Base-by-base conservation (phyloP, 179 eudicot species). In the Silene vulgaris region DNA sequence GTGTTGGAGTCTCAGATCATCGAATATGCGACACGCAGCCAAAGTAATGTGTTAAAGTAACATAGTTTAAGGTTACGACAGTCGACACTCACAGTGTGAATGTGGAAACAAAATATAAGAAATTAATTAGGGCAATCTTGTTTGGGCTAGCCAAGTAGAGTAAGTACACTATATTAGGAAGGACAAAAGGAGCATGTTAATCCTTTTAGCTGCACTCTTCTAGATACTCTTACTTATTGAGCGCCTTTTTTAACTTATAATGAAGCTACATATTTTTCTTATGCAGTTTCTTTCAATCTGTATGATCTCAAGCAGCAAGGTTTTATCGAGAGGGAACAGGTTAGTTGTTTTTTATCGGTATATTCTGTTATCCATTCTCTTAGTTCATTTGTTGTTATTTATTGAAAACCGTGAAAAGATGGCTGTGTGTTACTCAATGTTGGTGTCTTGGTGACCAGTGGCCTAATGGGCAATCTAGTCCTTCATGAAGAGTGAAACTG, bases 261-360 rank as follows among this genome's bases (percentile, higher is more conserved):
- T 32, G 63, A 50, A 35, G 57, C 45, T 70, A 40, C 32, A 21
- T 40, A 3, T 64, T 40, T 67, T 65, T 11, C 0, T 68, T 61
- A 70, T 86, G 82, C 91, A 96, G 99, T 96, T 88, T 96, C 97
- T 40, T 95, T 95, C 74, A 90, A 92, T 81, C 81, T 95, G 72
- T 95, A 95, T 77, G 99, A 95, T 87, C 99, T 95, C 82, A 95
- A 95, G 85, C 97, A 95, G 77, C 99, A 95, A 87, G 97, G 99
- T 72, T 95, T 85, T 75, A 95, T 95, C 43, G 97, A 95, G 77
- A 90, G 99, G 78, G 97, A 95, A 82, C 97, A 95, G 95, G 99
- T 92, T 78, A 37, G 37, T 21, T 16, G 19, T 64, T 48, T 16
- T 57, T 72, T 37, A 3, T 68, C 29, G 16, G 28, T 13, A 20